Conservation (phyloP, 352 stramenopile species). For the Pythium periplocum region DNA sequence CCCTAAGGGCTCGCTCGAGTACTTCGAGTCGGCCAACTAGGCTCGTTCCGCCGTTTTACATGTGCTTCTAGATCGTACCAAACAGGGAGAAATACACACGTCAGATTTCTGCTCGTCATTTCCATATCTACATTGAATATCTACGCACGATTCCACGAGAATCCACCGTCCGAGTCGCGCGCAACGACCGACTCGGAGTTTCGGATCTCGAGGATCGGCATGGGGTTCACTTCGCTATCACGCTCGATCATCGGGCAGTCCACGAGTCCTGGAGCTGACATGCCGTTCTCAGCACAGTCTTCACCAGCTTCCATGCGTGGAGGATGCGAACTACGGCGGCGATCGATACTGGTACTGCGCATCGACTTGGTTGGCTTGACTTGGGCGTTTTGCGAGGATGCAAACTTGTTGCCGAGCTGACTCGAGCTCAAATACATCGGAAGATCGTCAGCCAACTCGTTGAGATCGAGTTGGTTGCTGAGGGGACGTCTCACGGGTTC, state of each 20-base stretch:
- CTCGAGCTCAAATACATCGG: too few relatives aligned
- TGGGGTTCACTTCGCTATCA: conserved; percentile 19
- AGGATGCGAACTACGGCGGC: background rate
- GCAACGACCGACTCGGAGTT: conserved; percentile 21
- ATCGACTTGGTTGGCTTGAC: too few relatives aligned
- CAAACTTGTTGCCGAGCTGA: too few relatives aligned
- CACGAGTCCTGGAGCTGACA: background rate
- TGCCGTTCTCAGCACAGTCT: background rate
- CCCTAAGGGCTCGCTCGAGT: conserved; percentile 29
- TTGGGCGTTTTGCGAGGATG: too few relatives aligned
- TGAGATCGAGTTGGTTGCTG: too few relatives aligned
- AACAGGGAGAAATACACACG: too few relatives aligned
- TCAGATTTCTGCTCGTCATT: too few relatives aligned
- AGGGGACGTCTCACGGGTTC: too few relatives aligned
- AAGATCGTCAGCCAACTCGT: too few relatives aligned
- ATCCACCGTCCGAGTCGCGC: conserved; percentile 8
- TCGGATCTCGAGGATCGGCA: conserved; percentile 29
- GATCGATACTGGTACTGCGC: background rate
- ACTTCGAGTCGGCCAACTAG: conserved; percentile 24
- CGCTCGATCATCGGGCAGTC: conserved; percentile 44
- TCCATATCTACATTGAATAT: too few relatives aligned
- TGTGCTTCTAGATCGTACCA: too few relatives aligned
- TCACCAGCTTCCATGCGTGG: background rate
- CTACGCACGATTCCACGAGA: conserved; percentile 9
- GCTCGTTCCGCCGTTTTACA: background rate